These are phyloP conservation scores for Zygosaccharomyces pseudobailii DNA, from an alignment of 1,139 yeast genomes.

Conservation along the genomic window DNA sequence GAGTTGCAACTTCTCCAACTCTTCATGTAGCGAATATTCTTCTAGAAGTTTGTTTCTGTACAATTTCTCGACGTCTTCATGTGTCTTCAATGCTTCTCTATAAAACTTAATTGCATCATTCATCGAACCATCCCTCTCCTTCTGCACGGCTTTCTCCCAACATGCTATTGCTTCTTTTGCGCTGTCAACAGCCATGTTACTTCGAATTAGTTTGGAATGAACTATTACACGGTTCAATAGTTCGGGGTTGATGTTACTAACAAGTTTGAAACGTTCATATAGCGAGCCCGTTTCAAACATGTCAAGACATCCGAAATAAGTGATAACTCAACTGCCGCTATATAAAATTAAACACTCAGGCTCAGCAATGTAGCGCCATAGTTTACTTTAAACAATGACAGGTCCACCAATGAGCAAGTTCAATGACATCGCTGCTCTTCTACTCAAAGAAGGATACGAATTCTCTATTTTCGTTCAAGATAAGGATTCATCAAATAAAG, in stretches of 20 bases:
- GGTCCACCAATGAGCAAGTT: conserved; percentile 6
- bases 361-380: not conserved
- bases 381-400: not conserved
- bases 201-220: not conserved
- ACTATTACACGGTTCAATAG: conserved; percentile 4
- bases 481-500: not conserved
- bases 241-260: conserved; percentile 3
- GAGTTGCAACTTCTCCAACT: conserved; percentile 16
- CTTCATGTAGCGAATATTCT: conserved; percentile 26
- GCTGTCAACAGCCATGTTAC: conserved; percentile 12
- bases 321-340: not conserved
- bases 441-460: conserved; percentile 11
- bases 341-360: not conserved
- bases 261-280: conserved; percentile 7
- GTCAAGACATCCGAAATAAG: not conserved
- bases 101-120: conserved; percentile 75
- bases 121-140: conserved; percentile 70
- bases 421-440: conserved; percentile 5
- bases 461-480: conserved; percentile 11
- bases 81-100: conserved; percentile 62
- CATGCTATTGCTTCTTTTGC: conserved; percentile 46
- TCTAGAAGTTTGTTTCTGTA: conserved; percentile 51
- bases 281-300: not conserved
- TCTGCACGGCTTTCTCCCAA: conserved; percentile 67
- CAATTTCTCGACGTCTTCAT: conserved; percentile 62